These are phyloP conservation scores for Aspergillus alliaceus DNA, from an alignment of 2,329 filamentous ascomycete genomes.

Conservation along the genomic window DNA sequence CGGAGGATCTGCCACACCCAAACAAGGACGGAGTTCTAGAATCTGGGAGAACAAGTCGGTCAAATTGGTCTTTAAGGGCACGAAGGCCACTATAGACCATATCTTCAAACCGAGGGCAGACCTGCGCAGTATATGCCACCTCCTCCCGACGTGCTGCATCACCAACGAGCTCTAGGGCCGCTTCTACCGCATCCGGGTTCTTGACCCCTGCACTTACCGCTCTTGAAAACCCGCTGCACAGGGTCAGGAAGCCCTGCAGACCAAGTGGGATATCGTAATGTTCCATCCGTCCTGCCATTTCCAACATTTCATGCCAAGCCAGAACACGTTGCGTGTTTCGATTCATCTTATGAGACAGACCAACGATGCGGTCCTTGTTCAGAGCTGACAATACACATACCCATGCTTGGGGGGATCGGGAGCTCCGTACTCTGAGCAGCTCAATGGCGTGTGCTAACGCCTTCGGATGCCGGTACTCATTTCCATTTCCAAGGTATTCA, in stretches of 20 bases:
- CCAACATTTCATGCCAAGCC: conserved; percentile 38
- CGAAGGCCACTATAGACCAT: conserved; percentile 32
- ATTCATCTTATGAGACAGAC: conserved; percentile 18
- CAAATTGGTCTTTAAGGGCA: conserved; percentile 37
- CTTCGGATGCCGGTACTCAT: conserved; percentile 23
- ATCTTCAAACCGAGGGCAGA: conserved; percentile 22
- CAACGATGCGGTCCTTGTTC: conserved; percentile 20
- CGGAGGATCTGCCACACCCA: conserved; percentile 17
- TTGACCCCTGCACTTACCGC: conserved; percentile 34
- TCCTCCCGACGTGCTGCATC: conserved; percentile 12
- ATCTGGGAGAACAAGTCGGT: conserved; percentile 34
- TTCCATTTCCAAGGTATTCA: conserved; percentile 5
- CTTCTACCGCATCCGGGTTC: conserved; percentile 25
- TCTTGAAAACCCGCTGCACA: conserved; percentile 37
- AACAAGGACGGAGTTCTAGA: conserved; percentile 22
- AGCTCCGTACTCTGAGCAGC: conserved; percentile 31
- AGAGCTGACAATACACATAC: conserved; percentile 35
- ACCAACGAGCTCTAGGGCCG: conserved; percentile 27
- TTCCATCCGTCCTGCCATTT: conserved; percentile 37
- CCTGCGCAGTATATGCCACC: conserved; percentile 3
- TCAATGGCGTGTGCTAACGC: conserved; percentile 39
- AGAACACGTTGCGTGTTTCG: conserved; percentile 32
- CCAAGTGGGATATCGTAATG: conserved; percentile 30
- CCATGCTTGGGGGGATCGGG: conserved; percentile 37
- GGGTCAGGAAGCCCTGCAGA: conserved; percentile 32